phyloP scores from a whole-genome alignment of 495 filamentous ascomycete species.

The Chaetomium tenue region DNA sequence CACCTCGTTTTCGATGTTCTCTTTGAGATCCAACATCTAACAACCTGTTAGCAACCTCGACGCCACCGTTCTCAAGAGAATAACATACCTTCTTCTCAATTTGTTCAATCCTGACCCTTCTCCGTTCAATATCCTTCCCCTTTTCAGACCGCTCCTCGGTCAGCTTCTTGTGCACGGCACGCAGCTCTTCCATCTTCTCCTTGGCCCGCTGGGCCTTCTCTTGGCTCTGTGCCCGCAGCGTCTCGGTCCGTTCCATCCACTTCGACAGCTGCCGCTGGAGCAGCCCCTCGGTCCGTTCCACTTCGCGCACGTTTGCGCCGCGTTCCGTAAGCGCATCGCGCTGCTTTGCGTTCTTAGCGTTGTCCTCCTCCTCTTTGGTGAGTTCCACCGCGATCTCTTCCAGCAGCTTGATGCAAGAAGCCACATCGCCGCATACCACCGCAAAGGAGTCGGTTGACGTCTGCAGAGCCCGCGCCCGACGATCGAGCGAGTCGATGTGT shows the following conservation, averaged over 20 bases:
- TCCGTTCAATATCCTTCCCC: constrained; percentile 83
- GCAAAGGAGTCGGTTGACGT: constrained; percentile 86
- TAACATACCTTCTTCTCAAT: constrained; percentile 90
- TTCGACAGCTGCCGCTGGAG: constrained; percentile 79
- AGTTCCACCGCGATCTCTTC: constrained; percentile 83
- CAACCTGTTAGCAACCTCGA: constrained; percentile 36
- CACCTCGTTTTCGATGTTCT: constrained; percentile 93
- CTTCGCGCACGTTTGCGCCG: constrained; percentile 83
- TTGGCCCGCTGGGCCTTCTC: constrained; percentile 78
- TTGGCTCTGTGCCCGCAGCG: constrained; percentile 70
- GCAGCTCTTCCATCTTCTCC: constrained; percentile 84
- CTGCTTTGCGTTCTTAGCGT: constrained; percentile 70
- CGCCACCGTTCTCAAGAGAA: constrained; percentile 9
- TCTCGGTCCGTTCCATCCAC: constrained; percentile 80
- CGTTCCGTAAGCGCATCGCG: constrained; percentile 83
- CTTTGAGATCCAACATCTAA: constrained; percentile 94
- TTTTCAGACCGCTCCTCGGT: constrained; percentile 82
- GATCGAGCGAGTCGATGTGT: constrained; percentile 82
- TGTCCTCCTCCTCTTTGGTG: constrained; percentile 85
- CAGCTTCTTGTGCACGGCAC: constrained; percentile 73
- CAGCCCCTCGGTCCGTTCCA: constrained; percentile 80
- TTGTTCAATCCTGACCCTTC: constrained; percentile 90
- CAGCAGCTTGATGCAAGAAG: constrained; percentile 79
- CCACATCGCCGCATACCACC: constrained; percentile 77
- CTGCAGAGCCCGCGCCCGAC: constrained; percentile 81